phyloP scores from a whole-genome alignment of 192 early-diverging fungal genomes.

The Backusella circina region DNA sequence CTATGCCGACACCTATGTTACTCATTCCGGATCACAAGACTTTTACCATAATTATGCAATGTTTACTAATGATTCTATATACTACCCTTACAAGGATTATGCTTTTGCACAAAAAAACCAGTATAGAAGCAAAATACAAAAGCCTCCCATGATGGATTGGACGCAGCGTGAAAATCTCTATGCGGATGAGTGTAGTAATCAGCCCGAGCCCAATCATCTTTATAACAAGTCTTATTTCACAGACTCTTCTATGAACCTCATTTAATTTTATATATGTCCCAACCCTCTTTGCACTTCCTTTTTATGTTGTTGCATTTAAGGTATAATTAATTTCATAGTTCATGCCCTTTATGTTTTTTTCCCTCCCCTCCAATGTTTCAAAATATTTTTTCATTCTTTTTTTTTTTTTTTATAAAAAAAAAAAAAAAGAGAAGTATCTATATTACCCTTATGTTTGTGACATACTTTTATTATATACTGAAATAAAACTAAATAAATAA shows the following conservation, averaged over 20 bases:
- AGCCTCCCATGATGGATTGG: background rate
- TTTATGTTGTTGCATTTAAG: background rate
- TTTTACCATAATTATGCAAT: conserved; percentile 3
- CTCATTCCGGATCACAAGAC: conserved; percentile 4
- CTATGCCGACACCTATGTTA: background rate
- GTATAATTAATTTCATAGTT: background rate
- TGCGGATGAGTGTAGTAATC: background rate
- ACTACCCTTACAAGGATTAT: background rate
- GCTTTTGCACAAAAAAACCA: background rate
- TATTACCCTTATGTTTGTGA: background rate
- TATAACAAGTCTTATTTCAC: background rate
- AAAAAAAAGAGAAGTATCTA: background rate
- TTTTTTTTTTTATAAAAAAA: background rate
- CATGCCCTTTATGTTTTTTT: background rate
- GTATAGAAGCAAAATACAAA: background rate
- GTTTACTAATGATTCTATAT: conserved; percentile 3
- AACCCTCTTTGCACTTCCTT: background rate
- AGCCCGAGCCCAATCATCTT: background rate
- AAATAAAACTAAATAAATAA: background rate
- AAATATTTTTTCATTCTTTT: background rate
- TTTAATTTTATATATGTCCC: background rate
- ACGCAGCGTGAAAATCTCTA: background rate
- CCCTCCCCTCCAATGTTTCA: background rate
- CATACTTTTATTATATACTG: background rate
- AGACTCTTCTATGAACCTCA: background rate